Percentiles rank a stretch among this genome's conserved stretches.
phyloP scores from a whole-genome alignment of 345 rosid species.

The Eucalyptus marginata region DNA sequence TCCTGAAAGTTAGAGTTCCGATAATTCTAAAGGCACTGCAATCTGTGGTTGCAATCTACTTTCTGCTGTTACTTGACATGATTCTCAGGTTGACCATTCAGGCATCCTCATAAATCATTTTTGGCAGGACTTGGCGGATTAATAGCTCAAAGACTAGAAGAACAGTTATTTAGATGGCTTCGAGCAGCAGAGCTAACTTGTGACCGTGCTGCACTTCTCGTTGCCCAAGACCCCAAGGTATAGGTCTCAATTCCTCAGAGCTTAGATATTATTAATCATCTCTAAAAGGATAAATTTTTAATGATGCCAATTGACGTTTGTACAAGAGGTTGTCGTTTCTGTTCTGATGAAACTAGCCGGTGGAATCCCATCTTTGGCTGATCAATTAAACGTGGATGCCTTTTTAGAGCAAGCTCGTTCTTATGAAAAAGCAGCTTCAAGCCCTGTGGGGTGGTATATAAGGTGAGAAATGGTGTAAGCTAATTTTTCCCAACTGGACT shows the following conservation, averaged over 20 bases:
- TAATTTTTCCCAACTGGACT: neutral
- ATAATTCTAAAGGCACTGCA: neutral
- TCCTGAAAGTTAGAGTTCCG: neutral
- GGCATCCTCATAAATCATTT: neutral
- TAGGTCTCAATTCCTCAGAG: neutral
- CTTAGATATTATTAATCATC: neutral
- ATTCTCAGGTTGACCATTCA: neutral
- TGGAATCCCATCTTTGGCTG: slow-evolving; percentile 89
- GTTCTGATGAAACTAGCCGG: slow-evolving; percentile 94
- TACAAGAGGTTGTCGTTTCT: slow-evolving; percentile 95
- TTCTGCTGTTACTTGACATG: neutral
- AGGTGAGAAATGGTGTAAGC: slow-evolving; percentile 30
- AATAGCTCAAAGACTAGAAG: slow-evolving; percentile 81
- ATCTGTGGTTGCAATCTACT: neutral
- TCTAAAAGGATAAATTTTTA: neutral
- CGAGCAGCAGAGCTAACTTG: slow-evolving; percentile 95
- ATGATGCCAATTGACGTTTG: slow-evolving; percentile 9
- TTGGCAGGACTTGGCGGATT: slow-evolving; percentile 69
- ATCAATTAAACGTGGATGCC: slow-evolving; percentile 89
- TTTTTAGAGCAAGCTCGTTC: slow-evolving; percentile 97
- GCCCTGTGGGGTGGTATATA: slow-evolving; percentile 81
- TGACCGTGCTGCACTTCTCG: slow-evolving; percentile 98
- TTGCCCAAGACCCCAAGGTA: slow-evolving; percentile 93
- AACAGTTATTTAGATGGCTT: slow-evolving; percentile 83
- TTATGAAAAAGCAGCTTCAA: slow-evolving; percentile 89